These are phyloP conservation scores for Acorus calamus DNA, from an alignment of 106 monocot genomes.

Conservation along the genomic window DNA sequence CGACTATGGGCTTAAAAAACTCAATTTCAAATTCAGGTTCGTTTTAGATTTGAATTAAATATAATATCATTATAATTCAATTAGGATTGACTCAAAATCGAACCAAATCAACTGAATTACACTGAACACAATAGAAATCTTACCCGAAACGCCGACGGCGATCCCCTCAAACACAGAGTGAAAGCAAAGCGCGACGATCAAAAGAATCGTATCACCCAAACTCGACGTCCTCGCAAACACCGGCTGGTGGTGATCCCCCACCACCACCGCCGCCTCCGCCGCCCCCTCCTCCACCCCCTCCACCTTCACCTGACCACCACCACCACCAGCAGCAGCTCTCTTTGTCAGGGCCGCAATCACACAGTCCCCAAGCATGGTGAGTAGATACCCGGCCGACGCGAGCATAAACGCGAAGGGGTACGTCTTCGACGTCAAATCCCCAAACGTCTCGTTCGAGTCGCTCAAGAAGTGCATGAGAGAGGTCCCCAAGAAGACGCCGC, in stretches of 20 bases:
- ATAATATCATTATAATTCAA: no score
- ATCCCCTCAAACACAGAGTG: conserved; percentile 75
- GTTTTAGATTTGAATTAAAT: no score
- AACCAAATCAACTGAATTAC: no score
- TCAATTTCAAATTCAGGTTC: no score
- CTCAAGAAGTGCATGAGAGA: conserved; percentile 61
- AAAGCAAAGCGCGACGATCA: conserved; percentile 60
- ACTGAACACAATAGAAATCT: not conserved
- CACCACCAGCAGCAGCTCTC: conserved; percentile 1
- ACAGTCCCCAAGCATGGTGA: conserved; percentile 46
- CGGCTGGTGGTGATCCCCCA: conserved; percentile 10
- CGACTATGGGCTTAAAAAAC: no score
- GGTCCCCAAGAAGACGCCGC: conserved; percentile 57
- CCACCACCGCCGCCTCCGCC: not conserved
- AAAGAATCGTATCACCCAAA: conserved; percentile 41
- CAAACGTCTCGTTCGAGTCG: conserved; percentile 33
- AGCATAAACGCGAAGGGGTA: conserved; percentile 70
- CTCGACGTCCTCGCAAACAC: conserved; percentile 24
- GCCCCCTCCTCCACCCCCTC: conserved; percentile 6
- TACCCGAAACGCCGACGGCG: conserved; percentile 56
- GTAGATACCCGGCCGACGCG: conserved; percentile 37
- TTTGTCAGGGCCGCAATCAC: conserved; percentile 12
- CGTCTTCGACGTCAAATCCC: conserved; percentile 17
- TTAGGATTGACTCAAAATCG: no score
- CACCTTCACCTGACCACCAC: not conserved